phyloP scores from a whole-genome alignment of 257 asterid genomes.

The Cordia subcordata region DNA sequence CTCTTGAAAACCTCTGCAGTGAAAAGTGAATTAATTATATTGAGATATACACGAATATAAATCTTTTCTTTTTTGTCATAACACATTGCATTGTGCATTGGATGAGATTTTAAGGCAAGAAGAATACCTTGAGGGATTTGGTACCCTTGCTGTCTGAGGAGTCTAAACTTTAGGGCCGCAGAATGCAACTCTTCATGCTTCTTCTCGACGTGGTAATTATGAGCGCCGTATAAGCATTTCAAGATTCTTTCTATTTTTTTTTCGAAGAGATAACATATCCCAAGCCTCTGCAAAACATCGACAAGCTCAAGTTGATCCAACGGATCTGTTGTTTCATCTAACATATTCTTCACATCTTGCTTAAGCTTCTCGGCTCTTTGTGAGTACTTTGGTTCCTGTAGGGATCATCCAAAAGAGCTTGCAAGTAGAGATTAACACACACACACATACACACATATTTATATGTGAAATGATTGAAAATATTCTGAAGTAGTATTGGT shows the following conservation, averaged over 20 bases:
- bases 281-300: conserved; percentile 44
- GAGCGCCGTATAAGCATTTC: conserved; percentile 1
- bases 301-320: conserved; percentile 39
- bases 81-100: too few species aligned
- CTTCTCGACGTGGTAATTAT: not conserved
- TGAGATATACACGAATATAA: not conserved
- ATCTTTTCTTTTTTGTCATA: too few species aligned
- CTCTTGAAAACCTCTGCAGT: conserved; percentile 37
- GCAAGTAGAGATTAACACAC: too few species aligned
- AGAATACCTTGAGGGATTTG: conserved; percentile 23
- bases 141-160: conserved; percentile 30
- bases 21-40: not conserved
- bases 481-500: too few species aligned
- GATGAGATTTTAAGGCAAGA: too few species aligned
- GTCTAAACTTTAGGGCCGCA: conserved; percentile 25
- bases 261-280: conserved; percentile 34
- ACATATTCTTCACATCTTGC: conserved; percentile 18
- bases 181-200: conserved; percentile 10
- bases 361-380: conserved; percentile 29
- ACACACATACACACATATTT: too few species aligned
- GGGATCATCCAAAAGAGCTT: too few species aligned
- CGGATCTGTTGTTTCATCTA: conserved; percentile 10
- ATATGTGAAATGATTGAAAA: too few species aligned
- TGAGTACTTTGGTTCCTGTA: conserved; percentile 34
- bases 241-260: conserved; percentile 12